These are phyloP conservation scores for Wickerhamiella occidentalis DNA, from an alignment of 805 yeast genomes.

Conservation along the genomic window DNA sequence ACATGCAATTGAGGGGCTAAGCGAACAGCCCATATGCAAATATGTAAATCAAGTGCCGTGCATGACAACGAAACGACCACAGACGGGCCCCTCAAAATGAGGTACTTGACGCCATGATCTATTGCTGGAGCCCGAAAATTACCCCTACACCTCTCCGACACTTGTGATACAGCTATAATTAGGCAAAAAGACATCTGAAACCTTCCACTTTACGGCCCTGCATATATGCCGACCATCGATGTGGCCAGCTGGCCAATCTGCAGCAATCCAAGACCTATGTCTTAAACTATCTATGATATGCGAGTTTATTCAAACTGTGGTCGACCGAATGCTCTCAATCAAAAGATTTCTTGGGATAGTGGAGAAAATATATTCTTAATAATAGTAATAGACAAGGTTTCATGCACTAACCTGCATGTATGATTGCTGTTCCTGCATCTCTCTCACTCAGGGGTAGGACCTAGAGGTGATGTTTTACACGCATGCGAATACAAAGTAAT, in stretches of 20 bases:
- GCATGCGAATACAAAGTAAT: neutral
- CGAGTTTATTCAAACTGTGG: neutral
- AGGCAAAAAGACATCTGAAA: neutral
- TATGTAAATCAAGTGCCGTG: neutral
- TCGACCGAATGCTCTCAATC: neutral
- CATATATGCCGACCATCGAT: constrained; percentile 2
- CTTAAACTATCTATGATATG: neutral
- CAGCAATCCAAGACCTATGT: constrained; percentile 2
- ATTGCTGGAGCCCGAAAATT: neutral
- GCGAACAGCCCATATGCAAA: constrained; percentile 2
- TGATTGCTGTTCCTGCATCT: constrained; percentile 2
- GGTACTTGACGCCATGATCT: too few species aligned
- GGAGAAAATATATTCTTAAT: neutral
- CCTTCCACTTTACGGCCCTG: constrained; percentile 2
- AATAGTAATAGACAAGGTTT: neutral
- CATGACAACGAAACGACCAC: neutral
- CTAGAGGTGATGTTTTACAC: neutral
- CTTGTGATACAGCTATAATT: neutral
- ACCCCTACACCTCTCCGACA: neutral
- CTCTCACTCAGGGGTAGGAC: constrained; percentile 1
- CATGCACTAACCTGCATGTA: neutral
- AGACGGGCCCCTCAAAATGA: neutral
- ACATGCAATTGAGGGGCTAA: neutral
- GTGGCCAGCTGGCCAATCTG: neutral
- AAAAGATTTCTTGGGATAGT: neutral